Evolutionary conservation across 2,329 filamentous ascomycete genomes (phyloP).

Genomic region (Fusarium fujikuroi): DNA sequence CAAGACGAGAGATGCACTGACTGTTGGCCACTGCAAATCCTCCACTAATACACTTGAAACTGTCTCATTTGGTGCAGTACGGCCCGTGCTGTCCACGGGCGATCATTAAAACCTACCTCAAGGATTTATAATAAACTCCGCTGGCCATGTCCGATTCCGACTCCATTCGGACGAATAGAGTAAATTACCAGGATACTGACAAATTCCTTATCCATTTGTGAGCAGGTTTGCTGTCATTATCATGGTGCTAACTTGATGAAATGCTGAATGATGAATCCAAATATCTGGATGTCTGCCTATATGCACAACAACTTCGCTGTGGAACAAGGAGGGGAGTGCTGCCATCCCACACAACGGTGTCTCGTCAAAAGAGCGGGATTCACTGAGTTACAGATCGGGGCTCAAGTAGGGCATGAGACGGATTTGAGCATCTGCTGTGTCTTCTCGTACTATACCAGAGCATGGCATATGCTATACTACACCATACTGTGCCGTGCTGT

Average conservation of each 20-base stretch:
- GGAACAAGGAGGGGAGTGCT: constrained; percentile 33
- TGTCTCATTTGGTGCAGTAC: constrained; percentile 19
- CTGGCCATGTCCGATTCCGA: constrained; percentile 23
- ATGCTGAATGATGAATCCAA: background rate
- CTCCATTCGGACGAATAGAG: background rate
- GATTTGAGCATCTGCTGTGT: background rate
- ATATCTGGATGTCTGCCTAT: constrained; percentile 19
- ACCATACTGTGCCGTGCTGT: background rate
- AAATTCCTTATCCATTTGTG: constrained; percentile 1
- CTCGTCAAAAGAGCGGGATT: constrained; percentile 40
- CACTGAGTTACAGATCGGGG: constrained; percentile 20
- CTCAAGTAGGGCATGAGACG: constrained; percentile 9
- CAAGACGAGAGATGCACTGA: background rate
- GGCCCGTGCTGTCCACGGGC: constrained; percentile 15
- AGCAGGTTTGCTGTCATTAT: constrained; percentile 4
- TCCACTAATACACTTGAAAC: constrained; percentile 33
- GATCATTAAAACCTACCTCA: constrained; percentile 4
- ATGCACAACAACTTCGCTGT: constrained; percentile 26
- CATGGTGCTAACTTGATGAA: background rate
- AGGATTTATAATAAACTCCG: constrained; percentile 33
- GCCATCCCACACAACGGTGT: constrained; percentile 25
- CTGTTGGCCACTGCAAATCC: background rate
- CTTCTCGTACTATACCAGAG: background rate
- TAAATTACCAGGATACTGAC: constrained; percentile 5
- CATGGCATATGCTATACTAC: background rate